A percentile compares a stretch with the other conserved stretches of the same genome.
Conservation (phyloP, 345 rosid genomes). For the Mercurialis annua region DNA sequence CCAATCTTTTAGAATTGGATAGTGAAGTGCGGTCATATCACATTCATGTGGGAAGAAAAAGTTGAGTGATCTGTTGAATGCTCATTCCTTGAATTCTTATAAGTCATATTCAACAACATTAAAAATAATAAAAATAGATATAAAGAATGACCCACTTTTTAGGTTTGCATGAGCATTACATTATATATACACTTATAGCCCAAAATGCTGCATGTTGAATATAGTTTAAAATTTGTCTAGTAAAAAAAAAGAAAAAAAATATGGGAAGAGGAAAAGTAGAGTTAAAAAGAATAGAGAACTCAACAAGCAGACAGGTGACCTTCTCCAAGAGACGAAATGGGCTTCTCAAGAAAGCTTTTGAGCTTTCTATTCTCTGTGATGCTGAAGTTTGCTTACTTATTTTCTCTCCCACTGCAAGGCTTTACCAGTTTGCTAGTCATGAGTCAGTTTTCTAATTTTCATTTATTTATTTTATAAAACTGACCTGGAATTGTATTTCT, state of each 20-base stretch:
- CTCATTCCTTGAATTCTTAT: background rate
- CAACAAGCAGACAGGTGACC: conserved; percentile 57
- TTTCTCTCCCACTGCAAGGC: conserved; percentile 53
- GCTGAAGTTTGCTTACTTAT: conserved; percentile 55
- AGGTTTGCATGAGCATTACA: background rate
- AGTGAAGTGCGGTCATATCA: conserved; percentile 6
- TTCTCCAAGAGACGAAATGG: conserved; percentile 67
- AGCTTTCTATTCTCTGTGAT: conserved; percentile 65
- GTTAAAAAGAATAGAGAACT: conserved; percentile 62
- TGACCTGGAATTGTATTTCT: too few relatives aligned
- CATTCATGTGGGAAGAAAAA: background rate
- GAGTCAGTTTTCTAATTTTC: conserved; percentile 27
- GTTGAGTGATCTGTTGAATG: background rate
- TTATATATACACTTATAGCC: too few relatives aligned
- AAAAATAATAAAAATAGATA: background rate
- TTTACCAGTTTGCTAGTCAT: conserved; percentile 50
- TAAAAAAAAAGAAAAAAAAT: too few relatives aligned
- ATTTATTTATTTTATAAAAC: background rate
- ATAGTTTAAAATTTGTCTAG: too few relatives aligned
- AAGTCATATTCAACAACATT: background rate
- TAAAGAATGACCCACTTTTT: background rate
- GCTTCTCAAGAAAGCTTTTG: conserved; percentile 58
- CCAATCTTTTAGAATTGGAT: background rate
- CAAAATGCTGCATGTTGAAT: too few relatives aligned
- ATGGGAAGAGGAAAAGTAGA: conserved; percentile 71